Conservation (phyloP, 257 asterid species). For the Solanum peruvianum region DNA sequence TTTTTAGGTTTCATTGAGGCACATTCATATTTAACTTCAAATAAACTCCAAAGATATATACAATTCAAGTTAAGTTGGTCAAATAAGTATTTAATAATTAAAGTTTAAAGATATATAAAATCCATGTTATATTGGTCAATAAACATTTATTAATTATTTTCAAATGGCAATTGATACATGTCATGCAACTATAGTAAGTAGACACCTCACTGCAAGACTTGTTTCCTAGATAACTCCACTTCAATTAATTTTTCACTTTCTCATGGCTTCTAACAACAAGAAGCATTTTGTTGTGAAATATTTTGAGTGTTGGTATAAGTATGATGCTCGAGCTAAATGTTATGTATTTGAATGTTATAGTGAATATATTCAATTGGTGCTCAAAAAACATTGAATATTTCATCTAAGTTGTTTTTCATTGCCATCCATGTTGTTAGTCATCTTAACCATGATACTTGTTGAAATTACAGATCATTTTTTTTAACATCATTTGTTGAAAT, state of each 20-base stretch:
- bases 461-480: neutral
- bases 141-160: too few species aligned
- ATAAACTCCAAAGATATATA: too few species aligned
- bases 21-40: too few species aligned
- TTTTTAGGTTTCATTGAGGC: too few species aligned
- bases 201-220: neutral
- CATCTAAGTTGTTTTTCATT: neutral
- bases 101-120: too few species aligned
- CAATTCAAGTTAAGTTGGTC: too few species aligned
- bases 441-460: neutral
- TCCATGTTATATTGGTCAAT: neutral
- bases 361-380: neutral
- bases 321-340: neutral
- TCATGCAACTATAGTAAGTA: neutral
- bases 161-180: neutral
- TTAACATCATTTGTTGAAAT: neutral
- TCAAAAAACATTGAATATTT: neutral
- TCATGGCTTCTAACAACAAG: neutral
- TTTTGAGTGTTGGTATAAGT: neutral
- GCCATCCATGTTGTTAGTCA: neutral
- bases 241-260: neutral
- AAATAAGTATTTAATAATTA: too few species aligned
- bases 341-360: neutral
- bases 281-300: neutral
- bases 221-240: neutral